These are phyloP conservation scores for Lachnellula occidentalis DNA, from an alignment of 2,329 filamentous ascomycete species.

Conservation along the genomic window DNA sequence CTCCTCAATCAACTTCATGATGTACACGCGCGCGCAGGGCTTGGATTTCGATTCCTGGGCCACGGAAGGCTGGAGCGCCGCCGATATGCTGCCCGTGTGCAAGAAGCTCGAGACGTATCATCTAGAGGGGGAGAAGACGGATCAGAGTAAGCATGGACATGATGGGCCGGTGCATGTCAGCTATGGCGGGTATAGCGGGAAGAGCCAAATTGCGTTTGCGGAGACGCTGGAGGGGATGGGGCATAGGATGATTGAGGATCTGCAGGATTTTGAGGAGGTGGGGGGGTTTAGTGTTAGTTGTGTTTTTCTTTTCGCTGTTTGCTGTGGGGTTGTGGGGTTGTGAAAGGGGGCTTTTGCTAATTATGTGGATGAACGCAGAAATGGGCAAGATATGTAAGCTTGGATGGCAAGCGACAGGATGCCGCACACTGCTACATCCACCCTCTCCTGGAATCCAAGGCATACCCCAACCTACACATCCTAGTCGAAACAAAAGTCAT, in stretches of 20 bases:
- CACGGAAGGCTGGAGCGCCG: slow-evolving; percentile 44
- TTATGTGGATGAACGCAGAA: slow-evolving; percentile 29
- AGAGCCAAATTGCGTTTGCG: slow-evolving; percentile 45
- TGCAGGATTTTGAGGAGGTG: slow-evolving; percentile 44
- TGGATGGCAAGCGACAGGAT: slow-evolving; percentile 52
- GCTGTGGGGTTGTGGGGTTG: neutral
- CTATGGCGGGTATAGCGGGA: slow-evolving; percentile 41
- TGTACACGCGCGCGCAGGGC: slow-evolving; percentile 41
- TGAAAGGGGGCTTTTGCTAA: slow-evolving; percentile 4
- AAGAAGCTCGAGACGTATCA: slow-evolving; percentile 54
- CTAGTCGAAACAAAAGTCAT: slow-evolving; percentile 51
- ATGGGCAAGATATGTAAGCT: slow-evolving; percentile 44
- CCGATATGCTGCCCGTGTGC: slow-evolving; percentile 48
- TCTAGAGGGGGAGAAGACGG: slow-evolving; percentile 14
- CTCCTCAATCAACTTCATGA: slow-evolving; percentile 55
- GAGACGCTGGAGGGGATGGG: slow-evolving; percentile 43
- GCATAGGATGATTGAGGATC: slow-evolving; percentile 46
- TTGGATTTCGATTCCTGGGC: slow-evolving; percentile 49
- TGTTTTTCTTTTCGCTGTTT: neutral
- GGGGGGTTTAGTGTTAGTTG: slow-evolving; percentile 32
- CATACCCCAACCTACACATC: slow-evolving; percentile 54
- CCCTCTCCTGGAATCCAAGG: slow-evolving; percentile 42
- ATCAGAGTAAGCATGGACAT: slow-evolving; percentile 42
- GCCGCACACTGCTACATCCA: slow-evolving; percentile 51
- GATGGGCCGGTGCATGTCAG: slow-evolving; percentile 52